Evolutionary conservation across 352 stramenopile species (phyloP).

Genomic region (Globisporangium okanoganense): DNA sequence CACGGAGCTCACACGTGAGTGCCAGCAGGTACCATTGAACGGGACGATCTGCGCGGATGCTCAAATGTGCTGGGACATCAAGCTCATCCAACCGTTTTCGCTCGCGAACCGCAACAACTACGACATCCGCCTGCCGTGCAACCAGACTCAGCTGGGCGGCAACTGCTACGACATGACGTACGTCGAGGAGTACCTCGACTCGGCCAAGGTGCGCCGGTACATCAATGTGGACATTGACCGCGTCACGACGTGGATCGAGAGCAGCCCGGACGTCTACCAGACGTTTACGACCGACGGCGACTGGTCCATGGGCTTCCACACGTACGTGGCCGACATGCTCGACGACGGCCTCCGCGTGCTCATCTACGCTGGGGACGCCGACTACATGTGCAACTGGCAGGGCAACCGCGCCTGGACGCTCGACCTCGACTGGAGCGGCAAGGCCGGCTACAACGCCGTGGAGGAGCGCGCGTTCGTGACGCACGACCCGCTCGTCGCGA

Average conservation of each 20-base stretch:
- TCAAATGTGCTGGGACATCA: conserved; percentile 33
- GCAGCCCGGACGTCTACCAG: conserved; percentile 86
- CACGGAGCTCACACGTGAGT: conserved; percentile 32
- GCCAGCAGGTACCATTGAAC: conserved; percentile 21
- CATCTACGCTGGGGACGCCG: conserved; percentile 94
- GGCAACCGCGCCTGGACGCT: conserved; percentile 92
- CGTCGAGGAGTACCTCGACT: conserved; percentile 55
- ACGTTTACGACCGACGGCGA: conserved; percentile 46
- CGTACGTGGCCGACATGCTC: conserved; percentile 75
- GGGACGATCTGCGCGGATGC: conserved; percentile 24
- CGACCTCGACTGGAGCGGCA: conserved; percentile 87
- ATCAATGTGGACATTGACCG: conserved; percentile 19
- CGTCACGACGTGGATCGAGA: conserved; percentile 65
- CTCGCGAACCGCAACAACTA: conserved; percentile 40
- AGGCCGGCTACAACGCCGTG: conserved; percentile 68
- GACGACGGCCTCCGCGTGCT: conserved; percentile 66
- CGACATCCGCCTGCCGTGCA: conserved; percentile 45
- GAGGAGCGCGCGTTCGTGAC: conserved; percentile 26
- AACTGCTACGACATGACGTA: conserved; percentile 31
- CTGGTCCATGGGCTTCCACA: not conserved
- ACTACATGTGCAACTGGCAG: conserved; percentile 97
- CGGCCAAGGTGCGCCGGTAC: conserved; percentile 19
- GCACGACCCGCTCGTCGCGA: conserved; percentile 22
- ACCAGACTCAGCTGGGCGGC: conserved; percentile 16
- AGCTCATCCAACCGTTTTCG: conserved; percentile 39